phyloP scores from a whole-genome alignment of 441 rosid species.

The Erodium moschatum region DNA sequence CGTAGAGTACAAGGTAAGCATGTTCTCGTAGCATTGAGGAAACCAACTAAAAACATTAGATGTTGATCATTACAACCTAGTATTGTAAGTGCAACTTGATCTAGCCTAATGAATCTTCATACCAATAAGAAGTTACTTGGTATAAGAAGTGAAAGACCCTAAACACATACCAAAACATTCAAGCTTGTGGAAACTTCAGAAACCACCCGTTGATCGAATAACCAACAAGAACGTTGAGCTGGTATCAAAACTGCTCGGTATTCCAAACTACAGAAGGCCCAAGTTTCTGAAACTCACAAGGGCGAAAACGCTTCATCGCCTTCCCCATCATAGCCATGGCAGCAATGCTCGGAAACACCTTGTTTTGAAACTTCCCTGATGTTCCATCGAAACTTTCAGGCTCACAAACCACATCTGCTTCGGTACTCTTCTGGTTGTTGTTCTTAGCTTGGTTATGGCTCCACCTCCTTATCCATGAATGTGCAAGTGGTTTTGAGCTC shows the following conservation, averaged over 20 bases:
- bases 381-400: slow-evolving; percentile 31
- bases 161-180: slow-evolving; percentile 3
- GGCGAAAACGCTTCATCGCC: slow-evolving; percentile 49
- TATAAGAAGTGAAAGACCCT: too few relatives aligned
- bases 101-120: too few relatives aligned
- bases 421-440: slow-evolving; percentile 22
- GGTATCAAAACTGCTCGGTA: slow-evolving; percentile 25
- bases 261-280: slow-evolving; percentile 63
- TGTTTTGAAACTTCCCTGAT: slow-evolving; percentile 30
- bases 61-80: too few relatives aligned
- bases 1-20: too few relatives aligned
- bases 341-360: slow-evolving; percentile 71
- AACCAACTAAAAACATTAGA: too few relatives aligned
- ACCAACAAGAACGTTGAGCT: too few relatives aligned
- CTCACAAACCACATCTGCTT: slow-evolving; percentile 27
- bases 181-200: too few relatives aligned
- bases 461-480: slow-evolving; percentile 81
- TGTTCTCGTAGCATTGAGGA: too few relatives aligned
- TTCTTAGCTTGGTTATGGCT: slow-evolving; percentile 29
- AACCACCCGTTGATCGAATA: too few relatives aligned
- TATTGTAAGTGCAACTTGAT: too few relatives aligned
- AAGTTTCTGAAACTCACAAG: slow-evolving; percentile 43
- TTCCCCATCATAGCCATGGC: slow-evolving; percentile 98
- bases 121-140: too few relatives aligned
- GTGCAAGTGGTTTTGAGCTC: slow-evolving; percentile 22